phyloP scores from a whole-genome alignment of 768 basidiomycete genomes.

The Lanmaoa pseudosensibilis region DNA sequence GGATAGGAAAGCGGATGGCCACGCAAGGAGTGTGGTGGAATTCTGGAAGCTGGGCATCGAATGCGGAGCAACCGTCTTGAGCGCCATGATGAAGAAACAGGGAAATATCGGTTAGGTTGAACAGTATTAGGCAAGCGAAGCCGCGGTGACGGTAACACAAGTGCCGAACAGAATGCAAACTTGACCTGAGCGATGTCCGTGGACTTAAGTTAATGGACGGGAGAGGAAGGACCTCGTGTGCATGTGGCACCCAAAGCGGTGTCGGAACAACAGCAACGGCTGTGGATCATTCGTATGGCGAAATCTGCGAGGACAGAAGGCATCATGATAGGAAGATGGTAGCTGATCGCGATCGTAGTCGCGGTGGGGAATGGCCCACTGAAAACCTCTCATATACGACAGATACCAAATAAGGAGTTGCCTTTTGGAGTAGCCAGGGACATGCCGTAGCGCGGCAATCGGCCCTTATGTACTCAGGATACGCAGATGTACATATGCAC shows the following conservation, averaged over 20 bases:
- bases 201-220: constrained; percentile 40
- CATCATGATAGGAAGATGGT: constrained; percentile 5
- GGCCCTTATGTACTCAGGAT: constrained; percentile 27
- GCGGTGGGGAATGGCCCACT: neutral
- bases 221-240: constrained; percentile 37
- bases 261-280: constrained; percentile 26
- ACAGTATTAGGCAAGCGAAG: constrained; percentile 35
- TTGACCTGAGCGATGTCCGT: constrained; percentile 36
- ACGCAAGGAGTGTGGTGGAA: constrained; percentile 7
- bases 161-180: constrained; percentile 35
- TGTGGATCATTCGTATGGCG: constrained; percentile 22
- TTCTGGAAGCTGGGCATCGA: constrained; percentile 26
- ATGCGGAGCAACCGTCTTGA: constrained; percentile 24
- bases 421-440: constrained; percentile 27
- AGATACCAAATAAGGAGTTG: constrained; percentile 20
- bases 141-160: constrained; percentile 38
- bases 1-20: constrained; percentile 13
- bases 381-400: constrained; percentile 11
- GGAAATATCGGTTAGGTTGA: constrained; percentile 32
- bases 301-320: constrained; percentile 12
- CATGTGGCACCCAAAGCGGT: constrained; percentile 35
- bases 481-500: neutral
- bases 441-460: constrained; percentile 33
- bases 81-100: constrained; percentile 33
- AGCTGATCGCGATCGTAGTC: constrained; percentile 17